A percentile compares a stretch with the other conserved stretches of the same genome.
Evolutionary conservation across 208 protist species (phyloP).

Genomic region (Trypanosoma platydactyli): DNA sequence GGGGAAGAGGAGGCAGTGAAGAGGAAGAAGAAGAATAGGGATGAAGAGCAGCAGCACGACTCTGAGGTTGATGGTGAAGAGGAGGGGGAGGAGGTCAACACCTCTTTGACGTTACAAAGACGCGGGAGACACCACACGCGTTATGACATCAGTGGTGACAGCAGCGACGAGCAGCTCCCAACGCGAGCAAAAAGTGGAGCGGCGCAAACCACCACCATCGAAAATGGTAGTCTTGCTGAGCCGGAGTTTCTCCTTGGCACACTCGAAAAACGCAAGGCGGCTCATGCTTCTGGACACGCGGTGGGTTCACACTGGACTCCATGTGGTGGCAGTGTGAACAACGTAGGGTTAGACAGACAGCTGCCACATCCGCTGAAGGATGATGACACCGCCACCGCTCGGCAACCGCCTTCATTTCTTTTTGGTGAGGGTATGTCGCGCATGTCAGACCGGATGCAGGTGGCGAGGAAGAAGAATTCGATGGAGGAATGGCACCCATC

Average conservation of each 20-base stretch:
- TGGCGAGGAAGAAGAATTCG: background rate
- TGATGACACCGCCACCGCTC: background rate
- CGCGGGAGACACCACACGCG: background rate
- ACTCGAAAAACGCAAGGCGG: constrained; percentile 12
- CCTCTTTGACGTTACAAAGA: no score
- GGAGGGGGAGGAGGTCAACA: no score
- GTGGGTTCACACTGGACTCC: constrained; percentile 25
- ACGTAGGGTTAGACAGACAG: constrained; percentile 3
- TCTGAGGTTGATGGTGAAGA: background rate
- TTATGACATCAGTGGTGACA: constrained; percentile 6
- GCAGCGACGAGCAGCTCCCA: background rate
- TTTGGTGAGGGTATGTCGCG: constrained; percentile 18
- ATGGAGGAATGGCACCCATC: constrained; percentile 6
- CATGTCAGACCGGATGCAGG: constrained; percentile 22
- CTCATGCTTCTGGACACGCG: background rate
- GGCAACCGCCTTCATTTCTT: constrained; percentile 15
- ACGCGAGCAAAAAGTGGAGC: background rate
- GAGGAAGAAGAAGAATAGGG: background rate
- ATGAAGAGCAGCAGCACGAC: background rate
- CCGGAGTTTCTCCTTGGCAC: constrained; percentile 21
- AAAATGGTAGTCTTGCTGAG: constrained; percentile 5
- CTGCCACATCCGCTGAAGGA: background rate
- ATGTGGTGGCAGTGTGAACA: background rate
- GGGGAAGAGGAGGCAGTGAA: background rate
- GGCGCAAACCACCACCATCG: background rate